These are phyloP conservation scores for Paspalum notatum DNA, from an alignment of 176 grass and related monocot genomes.

Conservation along the genomic window DNA sequence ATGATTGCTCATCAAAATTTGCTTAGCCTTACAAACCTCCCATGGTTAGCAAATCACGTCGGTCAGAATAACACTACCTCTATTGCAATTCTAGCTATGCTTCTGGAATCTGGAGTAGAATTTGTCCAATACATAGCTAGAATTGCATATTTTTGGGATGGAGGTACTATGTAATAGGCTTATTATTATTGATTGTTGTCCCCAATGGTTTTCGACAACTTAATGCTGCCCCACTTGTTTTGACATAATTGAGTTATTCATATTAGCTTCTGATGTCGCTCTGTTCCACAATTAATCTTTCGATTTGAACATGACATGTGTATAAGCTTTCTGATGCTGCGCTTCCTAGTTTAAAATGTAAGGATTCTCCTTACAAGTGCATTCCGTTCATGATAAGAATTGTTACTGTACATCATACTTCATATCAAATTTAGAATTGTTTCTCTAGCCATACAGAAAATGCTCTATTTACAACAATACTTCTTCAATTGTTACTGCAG, in stretches of 20 bases:
- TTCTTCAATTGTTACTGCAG: not conserved
- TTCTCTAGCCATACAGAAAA: not conserved
- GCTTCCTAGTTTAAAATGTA: not conserved
- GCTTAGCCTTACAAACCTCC: slow-evolving; percentile 28
- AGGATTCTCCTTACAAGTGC: not conserved
- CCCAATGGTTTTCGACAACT: slow-evolving; percentile 24
- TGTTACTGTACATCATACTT: not conserved
- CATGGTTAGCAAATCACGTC: slow-evolving; percentile 25
- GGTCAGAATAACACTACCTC: slow-evolving; percentile 12
- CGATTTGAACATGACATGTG: not conserved
- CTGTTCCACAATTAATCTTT: not conserved
- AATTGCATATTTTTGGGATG: no score
- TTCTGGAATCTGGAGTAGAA: no score
- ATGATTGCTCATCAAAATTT: not conserved
- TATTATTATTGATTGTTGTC: not conserved
- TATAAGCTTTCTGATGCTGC: not conserved
- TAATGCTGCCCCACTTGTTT: not conserved
- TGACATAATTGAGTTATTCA: not conserved
- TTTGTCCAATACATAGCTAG: no score
- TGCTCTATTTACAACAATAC: not conserved
- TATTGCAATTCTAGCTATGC: no score
- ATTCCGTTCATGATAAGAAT: not conserved
- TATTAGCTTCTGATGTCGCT: not conserved
- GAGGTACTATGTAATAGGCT: not conserved
- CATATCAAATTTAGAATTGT: not conserved